Conservation (phyloP, 2,329 filamentous ascomycete species). For the Aspergillus arachidicola region DNA sequence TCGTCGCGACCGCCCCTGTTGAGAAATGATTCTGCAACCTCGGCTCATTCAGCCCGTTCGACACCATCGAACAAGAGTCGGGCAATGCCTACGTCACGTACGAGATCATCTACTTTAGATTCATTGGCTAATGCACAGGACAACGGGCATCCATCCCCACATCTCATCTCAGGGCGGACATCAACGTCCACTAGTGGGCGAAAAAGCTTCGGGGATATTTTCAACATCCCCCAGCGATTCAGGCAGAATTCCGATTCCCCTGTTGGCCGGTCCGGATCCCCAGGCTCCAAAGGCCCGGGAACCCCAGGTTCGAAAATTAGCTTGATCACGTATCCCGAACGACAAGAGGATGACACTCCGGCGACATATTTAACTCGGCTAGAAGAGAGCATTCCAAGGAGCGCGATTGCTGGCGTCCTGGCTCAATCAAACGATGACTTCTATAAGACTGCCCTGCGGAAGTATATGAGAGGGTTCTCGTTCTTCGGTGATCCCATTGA, state of each 20-base stretch:
- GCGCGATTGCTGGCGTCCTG: constrained; percentile 80
- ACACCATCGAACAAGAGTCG: constrained; percentile 57
- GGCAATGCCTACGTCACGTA: constrained; percentile 60
- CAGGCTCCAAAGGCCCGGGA: constrained; percentile 58
- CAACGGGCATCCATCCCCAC: constrained; percentile 69
- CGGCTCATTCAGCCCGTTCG: constrained; percentile 66
- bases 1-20: constrained; percentile 53
- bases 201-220: constrained; percentile 88
- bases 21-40: constrained; percentile 64
- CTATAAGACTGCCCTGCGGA: constrained; percentile 78
- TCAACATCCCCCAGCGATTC: constrained; percentile 73
- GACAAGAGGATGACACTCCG: constrained; percentile 84
- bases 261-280: constrained; percentile 66
- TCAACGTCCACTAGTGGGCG: constrained; percentile 84
- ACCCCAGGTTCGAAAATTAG: constrained; percentile 69
- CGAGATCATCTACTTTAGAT: constrained; percentile 86
- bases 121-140: constrained; percentile 74
- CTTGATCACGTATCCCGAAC: constrained; percentile 67
- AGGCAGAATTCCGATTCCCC: constrained; percentile 78
- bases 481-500: constrained; percentile 98
- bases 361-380: constrained; percentile 84
- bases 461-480: constrained; percentile 91
- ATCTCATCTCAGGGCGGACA: constrained; percentile 62
- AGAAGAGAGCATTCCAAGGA: constrained; percentile 76
- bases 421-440: constrained; percentile 88